A percentile compares a stretch with the other conserved stretches of the same genome.
These are phyloP conservation scores for Paradendryphiella salina DNA, from an alignment of 2,329 filamentous ascomycete species.

Conservation along the genomic window DNA sequence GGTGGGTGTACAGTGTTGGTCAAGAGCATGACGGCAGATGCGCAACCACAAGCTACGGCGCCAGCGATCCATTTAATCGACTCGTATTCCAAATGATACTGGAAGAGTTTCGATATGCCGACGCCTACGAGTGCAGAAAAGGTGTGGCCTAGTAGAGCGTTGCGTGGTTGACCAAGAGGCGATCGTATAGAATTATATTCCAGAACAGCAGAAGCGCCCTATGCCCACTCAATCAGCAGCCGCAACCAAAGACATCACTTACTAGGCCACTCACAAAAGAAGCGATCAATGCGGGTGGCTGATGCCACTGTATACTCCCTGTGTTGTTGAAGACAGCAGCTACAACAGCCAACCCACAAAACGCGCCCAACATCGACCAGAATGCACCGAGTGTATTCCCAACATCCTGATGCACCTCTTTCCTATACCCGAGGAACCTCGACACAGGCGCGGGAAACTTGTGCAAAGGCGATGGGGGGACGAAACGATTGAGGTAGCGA, in stretches of 20 bases:
- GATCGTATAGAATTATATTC: conserved; percentile 54
- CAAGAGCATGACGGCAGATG: conserved; percentile 52
- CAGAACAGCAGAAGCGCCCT: conserved; percentile 54
- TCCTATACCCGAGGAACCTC: conserved; percentile 62
- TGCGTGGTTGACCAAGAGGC: conserved; percentile 54
- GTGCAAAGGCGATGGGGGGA: conserved; percentile 68
- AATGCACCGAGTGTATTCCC: conserved; percentile 49
- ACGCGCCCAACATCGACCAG: conserved; percentile 50
- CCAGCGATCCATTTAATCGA: conserved; percentile 52
- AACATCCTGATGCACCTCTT: conserved; percentile 45
- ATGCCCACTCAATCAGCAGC: conserved; percentile 2
- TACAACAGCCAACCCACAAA: conserved; percentile 50
- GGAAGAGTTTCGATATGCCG: conserved; percentile 52
- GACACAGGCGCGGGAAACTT: conserved; percentile 67
- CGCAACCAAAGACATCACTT: not conserved
- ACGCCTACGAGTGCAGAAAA: conserved; percentile 53
- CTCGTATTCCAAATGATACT: conserved; percentile 44
- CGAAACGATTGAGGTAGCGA: conserved; percentile 68
- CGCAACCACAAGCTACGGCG: conserved; percentile 49
- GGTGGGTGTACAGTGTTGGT: conserved; percentile 57
- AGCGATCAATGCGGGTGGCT: conserved; percentile 52
- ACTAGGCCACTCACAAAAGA: conserved; percentile 41
- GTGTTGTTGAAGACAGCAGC: conserved; percentile 50
- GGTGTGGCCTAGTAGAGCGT: conserved; percentile 52
- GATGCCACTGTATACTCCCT: conserved; percentile 40